Conservation (phyloP, 495 filamentous ascomycete species). For the Xylaria bambusicola region DNA sequence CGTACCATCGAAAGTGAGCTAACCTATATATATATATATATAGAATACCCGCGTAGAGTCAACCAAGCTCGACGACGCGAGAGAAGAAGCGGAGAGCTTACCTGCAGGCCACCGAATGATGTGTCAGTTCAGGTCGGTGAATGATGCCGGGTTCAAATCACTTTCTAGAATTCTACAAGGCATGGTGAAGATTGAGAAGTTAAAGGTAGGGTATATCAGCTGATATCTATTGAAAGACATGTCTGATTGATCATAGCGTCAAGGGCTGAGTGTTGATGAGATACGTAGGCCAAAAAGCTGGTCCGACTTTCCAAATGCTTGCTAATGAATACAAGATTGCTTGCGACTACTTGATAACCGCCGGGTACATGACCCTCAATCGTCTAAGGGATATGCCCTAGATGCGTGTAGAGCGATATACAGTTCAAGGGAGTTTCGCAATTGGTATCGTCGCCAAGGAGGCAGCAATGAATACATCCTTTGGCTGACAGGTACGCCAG, state of each 20-base stretch:
- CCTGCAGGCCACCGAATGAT: slow-evolving; percentile 33
- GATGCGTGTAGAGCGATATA: slow-evolving; percentile 40
- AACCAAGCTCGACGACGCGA: slow-evolving; percentile 37
- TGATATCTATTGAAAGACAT: neutral
- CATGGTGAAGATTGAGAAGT: slow-evolving; percentile 11
- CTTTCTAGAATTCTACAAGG: slow-evolving; percentile 10
- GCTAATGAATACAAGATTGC: slow-evolving; percentile 4
- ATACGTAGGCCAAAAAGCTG: slow-evolving; percentile 15
- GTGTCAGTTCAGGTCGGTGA: slow-evolving; percentile 33
- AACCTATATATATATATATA: neutral
- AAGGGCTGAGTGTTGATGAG: slow-evolving; percentile 29
- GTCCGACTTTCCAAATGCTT: neutral
- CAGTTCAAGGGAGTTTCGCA: slow-evolving; percentile 36
- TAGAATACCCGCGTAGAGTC: neutral
- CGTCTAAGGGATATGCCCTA: neutral
- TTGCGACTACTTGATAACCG: neutral
- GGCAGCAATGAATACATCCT: slow-evolving; percentile 36
- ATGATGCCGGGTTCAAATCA: slow-evolving; percentile 32
- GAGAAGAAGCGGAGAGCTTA: slow-evolving; percentile 36
- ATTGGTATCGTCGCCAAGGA: slow-evolving; percentile 39
- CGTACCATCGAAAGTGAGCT: neutral
- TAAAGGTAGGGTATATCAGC: slow-evolving; percentile 1
- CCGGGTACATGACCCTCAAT: neutral
- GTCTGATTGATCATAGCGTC: slow-evolving; percentile 17
- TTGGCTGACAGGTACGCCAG: slow-evolving; percentile 38